Conservation (phyloP, 2,329 filamentous ascomycete species). For the Escovopsis sp. region DNA sequence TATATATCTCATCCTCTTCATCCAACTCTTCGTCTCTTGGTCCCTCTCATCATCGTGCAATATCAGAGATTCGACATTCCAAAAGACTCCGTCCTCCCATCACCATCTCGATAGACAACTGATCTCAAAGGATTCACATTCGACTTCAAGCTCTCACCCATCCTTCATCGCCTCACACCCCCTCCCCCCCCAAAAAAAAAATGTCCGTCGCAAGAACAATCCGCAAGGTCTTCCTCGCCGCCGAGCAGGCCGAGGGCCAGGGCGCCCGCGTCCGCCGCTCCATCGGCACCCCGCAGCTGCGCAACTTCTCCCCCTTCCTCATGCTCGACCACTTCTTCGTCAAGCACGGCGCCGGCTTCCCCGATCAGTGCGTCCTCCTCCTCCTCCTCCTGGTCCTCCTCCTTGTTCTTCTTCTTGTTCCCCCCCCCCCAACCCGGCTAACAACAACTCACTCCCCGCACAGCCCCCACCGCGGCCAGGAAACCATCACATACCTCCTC, state of each 20-base stretch:
- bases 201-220: constrained; percentile 64
- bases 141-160: neutral
- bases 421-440: too few relatives aligned
- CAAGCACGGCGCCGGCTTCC: constrained; percentile 70
- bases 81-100: too few relatives aligned
- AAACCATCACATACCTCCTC: constrained; percentile 82
- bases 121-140: too few relatives aligned
- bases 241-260: constrained; percentile 76
- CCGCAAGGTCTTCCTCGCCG: constrained; percentile 66
- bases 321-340: constrained; percentile 93
- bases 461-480: constrained; percentile 59
- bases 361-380: constrained; percentile 48
- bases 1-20: too few relatives aligned
- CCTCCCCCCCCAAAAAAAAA: constrained; percentile 20
- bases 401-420: too few relatives aligned
- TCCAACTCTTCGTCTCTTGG: too few relatives aligned
- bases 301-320: constrained; percentile 81
- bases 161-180: constrained; percentile 3
- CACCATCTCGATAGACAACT: too few relatives aligned
- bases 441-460: neutral
- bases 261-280: constrained; percentile 78
- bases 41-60: too few relatives aligned
- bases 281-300: constrained; percentile 69
- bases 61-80: too few relatives aligned
- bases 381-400: neutral